Base-by-base conservation (phyloP, 805 yeast species). In the Wickerhamiella sergipiensis region DNA sequence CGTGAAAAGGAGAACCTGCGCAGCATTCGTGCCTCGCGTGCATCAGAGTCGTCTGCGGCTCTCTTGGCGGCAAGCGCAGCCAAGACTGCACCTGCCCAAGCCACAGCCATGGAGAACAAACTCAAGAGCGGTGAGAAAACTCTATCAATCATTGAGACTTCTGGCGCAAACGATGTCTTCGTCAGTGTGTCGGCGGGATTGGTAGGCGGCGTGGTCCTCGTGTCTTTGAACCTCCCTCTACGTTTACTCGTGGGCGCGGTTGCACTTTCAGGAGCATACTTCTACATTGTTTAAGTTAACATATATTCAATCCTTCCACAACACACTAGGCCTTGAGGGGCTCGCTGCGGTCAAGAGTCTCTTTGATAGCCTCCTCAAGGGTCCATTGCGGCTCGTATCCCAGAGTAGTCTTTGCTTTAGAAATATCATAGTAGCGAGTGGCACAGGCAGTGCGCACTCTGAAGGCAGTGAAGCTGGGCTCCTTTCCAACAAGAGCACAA, bases 391-490 rank as follows among this genome's bases (percentile, higher is more conserved):
- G 98, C 55, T 71, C 69, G 65, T 92, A 92, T 1, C 83, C 95
- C 51, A 92, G 71, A 17, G 81, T 54, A 12, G 67, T 67, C 62
- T 86, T 88, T 4, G 98, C 97, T 67, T 88, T 90, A 38, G 84
- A 61, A 55, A 92, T 88, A 63, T 89, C 86, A 66, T 90, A 96
- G 67, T 92, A 92, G 67, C 98, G 82, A 55, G 77, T 79, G 19
- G 97, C 97, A 68, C 96, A 87, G 12, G 89, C 89, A 50, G 90
- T 80, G 56, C 79, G 83, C 21, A 88, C 98, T 68, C 97, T 79
- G 70, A 90, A 92, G 1, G 97, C 95, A 1, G 97, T 88, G 55
- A 92, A 73, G n/a, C 94, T 94, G 2, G 97, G 85, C 62, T 87
- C 95, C 65, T 85, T 86, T 1, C 90, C 85, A 3, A 78, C 61